Evolutionary conservation across 768 basidiomycete species (phyloP).

Genomic region (Lepiota brunneoincarnata): DNA sequence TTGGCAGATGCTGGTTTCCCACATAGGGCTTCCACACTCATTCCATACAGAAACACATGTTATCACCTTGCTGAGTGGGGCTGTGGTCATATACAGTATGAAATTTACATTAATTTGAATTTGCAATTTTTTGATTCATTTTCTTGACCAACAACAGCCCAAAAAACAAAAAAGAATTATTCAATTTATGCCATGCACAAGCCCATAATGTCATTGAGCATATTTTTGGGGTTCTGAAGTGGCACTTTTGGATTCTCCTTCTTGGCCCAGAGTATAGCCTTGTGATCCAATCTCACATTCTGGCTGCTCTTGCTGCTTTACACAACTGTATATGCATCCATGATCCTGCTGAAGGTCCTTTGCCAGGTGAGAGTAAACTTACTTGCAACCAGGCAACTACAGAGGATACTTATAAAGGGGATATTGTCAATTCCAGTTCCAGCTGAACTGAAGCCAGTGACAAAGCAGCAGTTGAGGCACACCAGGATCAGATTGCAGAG

Average conservation of each 20-base stretch:
- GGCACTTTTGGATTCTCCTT: constrained; percentile 17
- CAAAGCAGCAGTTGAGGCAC: constrained; percentile 1
- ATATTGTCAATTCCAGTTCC: too few relatives aligned
- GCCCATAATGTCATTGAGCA: constrained; percentile 35
- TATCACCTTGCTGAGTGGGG: constrained; percentile 40
- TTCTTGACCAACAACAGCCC: constrained; percentile 21
- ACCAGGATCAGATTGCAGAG: constrained; percentile 18
- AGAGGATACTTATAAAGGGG: too few relatives aligned
- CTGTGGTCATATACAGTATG: constrained; percentile 6
- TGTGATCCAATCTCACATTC: constrained; percentile 19
- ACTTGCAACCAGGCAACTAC: constrained; percentile 8
- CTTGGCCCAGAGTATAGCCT: constrained; percentile 17
- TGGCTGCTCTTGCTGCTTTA: constrained; percentile 20
- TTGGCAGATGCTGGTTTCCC: constrained; percentile 37
- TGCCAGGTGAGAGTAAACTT: neutral
- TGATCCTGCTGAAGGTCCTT: constrained; percentile 6
- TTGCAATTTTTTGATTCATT: constrained; percentile 14
- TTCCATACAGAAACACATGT: constrained; percentile 31
- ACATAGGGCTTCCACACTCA: constrained; percentile 26
- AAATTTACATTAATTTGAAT: too few relatives aligned
- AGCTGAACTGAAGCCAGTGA: constrained; percentile 4
- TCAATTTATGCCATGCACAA: constrained; percentile 37
- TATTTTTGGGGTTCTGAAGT: constrained; percentile 37
- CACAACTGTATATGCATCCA: too few relatives aligned
- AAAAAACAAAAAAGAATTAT: constrained; percentile 34